phyloP scores from a whole-genome alignment of 768 basidiomycete species.

The Dioszegia hungarica region DNA sequence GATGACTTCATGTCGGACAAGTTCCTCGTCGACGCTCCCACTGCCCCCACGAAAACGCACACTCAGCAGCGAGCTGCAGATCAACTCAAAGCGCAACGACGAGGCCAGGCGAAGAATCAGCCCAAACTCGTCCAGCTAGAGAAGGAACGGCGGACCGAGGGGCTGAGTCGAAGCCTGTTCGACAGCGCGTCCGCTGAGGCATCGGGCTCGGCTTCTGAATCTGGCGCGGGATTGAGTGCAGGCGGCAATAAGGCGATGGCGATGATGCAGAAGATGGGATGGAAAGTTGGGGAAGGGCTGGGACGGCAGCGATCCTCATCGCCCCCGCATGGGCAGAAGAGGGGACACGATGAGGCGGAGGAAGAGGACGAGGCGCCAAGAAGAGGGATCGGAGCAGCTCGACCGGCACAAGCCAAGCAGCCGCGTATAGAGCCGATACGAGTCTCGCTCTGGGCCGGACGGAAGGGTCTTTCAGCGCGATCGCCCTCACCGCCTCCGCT shows the following conservation, averaged over 20 bases:
- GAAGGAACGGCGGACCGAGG: conserved; percentile 32
- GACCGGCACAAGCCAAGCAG: neutral
- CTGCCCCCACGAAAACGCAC: conserved; percentile 20
- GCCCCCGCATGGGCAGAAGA: conserved; percentile 11
- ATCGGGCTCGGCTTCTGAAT: neutral
- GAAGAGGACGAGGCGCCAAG: conserved; percentile 14
- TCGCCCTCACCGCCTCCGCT: conserved; percentile 37
- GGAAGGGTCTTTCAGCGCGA: conserved; percentile 36
- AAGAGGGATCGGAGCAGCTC: conserved; percentile 28
- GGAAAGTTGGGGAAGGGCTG: conserved; percentile 46
- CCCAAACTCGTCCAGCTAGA: conserved; percentile 29
- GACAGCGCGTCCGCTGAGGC: conserved; percentile 12
- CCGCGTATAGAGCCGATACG: conserved; percentile 29
- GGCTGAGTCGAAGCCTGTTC: conserved; percentile 39
- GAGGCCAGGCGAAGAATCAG: conserved; percentile 29
- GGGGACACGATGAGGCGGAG: conserved; percentile 13
- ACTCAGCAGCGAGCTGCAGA: conserved; percentile 17
- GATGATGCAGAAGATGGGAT: conserved; percentile 50
- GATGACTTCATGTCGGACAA: conserved; percentile 51
- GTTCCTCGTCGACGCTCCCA: conserved; percentile 32
- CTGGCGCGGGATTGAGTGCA: neutral
- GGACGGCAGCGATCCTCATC: conserved; percentile 31
- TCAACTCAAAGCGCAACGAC: conserved; percentile 23
- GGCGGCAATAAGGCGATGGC: conserved; percentile 42
- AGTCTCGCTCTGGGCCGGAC: conserved; percentile 36